A percentile compares a stretch with the other conserved stretches of the same genome.
phyloP scores from a whole-genome alignment of 2,329 filamentous ascomycete genomes.

The Byssothecium circinans region DNA sequence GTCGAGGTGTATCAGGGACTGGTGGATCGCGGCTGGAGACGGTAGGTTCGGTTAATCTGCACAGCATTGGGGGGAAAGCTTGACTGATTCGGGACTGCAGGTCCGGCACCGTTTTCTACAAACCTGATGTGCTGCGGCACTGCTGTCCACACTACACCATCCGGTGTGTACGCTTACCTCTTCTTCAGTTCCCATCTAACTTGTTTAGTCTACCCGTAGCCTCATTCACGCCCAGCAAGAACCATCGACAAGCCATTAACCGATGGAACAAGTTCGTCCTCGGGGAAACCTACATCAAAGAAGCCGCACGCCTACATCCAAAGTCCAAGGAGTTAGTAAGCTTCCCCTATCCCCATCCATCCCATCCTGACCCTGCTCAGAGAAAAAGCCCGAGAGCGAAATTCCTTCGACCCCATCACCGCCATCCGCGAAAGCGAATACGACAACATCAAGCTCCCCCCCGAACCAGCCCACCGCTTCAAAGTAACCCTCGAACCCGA shows the following conservation, averaged over 20 bases:
- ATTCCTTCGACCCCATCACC: conserved; percentile 66
- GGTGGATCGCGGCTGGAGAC: conserved; percentile 76
- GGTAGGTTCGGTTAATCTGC: conserved; percentile 53
- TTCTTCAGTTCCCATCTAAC: not conserved
- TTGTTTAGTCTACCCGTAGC: conserved; percentile 63
- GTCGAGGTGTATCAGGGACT: conserved; percentile 70
- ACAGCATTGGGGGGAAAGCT: conserved; percentile 8
- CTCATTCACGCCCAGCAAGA: conserved; percentile 66
- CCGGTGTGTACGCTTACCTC: conserved; percentile 42
- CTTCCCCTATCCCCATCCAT: not conserved
- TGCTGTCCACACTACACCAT: conserved; percentile 94
- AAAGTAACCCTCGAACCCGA: conserved; percentile 71
- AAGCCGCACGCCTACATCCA: conserved; percentile 65
- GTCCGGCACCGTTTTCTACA: conserved; percentile 68
- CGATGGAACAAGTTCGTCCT: conserved; percentile 73
- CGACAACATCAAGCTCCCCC: conserved; percentile 57
- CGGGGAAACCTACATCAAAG: conserved; percentile 67
- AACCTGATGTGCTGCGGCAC: conserved; percentile 74
- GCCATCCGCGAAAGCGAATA: conserved; percentile 71
- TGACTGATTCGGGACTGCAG: conserved; percentile 22
- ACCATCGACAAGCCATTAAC: conserved; percentile 75
- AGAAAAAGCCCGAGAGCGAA: conserved; percentile 63
- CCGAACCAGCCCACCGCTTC: conserved; percentile 67
- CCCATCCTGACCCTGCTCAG: conserved; percentile 30
- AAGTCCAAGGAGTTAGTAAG: conserved; percentile 64